Evolutionary conservation across 176 grass and related monocot species (phyloP).

Genomic region (Metroxylon sagu): DNA sequence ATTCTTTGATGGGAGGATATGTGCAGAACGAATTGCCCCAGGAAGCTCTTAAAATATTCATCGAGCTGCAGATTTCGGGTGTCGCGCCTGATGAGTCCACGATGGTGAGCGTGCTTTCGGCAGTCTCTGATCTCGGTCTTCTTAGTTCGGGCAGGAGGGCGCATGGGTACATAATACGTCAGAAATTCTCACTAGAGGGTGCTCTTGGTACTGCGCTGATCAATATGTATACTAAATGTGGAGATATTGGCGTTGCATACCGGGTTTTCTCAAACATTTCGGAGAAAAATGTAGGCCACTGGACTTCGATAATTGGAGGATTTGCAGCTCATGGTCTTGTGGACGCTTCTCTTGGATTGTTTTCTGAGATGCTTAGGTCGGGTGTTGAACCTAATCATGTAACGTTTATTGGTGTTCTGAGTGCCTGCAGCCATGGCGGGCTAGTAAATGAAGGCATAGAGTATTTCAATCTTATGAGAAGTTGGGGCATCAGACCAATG

Average conservation of each 20-base stretch:
- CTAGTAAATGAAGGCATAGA: slow-evolving; percentile 41
- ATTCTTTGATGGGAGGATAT: slow-evolving; percentile 32
- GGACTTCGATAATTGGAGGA: slow-evolving; percentile 35
- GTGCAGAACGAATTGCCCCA: slow-evolving; percentile 18
- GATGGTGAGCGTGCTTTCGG: slow-evolving; percentile 18
- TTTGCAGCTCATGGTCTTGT: slow-evolving; percentile 37
- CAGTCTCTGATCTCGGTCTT: slow-evolving; percentile 23
- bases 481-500: slow-evolving; percentile 28
- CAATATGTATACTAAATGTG: slow-evolving; percentile 47
- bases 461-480: slow-evolving; percentile 43
- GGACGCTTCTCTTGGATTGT: slow-evolving; percentile 25
- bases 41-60: slow-evolving; percentile 31
- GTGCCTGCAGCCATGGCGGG: slow-evolving; percentile 47
- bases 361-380: slow-evolving; percentile 27
- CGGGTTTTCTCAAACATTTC: slow-evolving; percentile 27
- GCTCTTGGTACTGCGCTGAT: slow-evolving; percentile 37
- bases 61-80: slow-evolving; percentile 33
- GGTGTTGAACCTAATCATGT: slow-evolving; percentile 33
- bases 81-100: slow-evolving; percentile 31
- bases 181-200: slow-evolving; percentile 16
- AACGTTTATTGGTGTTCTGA: slow-evolving; percentile 47
- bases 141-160: slow-evolving; percentile 28
- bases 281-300: slow-evolving; percentile 40
- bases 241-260: slow-evolving; percentile 26
- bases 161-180: slow-evolving; percentile 20